phyloP scores from a whole-genome alignment of 345 rosid species.

The Boechera stricta region DNA sequence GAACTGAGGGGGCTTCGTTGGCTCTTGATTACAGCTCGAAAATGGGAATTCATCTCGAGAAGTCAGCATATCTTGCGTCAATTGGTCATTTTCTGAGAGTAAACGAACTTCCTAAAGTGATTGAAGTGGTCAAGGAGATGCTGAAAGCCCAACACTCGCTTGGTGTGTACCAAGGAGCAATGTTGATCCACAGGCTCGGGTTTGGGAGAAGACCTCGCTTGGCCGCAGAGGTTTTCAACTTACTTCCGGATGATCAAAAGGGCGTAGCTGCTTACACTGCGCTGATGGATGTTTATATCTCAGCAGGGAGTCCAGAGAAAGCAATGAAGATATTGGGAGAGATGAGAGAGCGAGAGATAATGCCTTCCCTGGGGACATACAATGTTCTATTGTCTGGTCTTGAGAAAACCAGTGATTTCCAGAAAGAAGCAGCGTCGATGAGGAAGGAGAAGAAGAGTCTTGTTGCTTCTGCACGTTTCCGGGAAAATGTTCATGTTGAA shows the following conservation, averaged over 20 bases:
- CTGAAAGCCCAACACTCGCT: conserved; percentile 58
- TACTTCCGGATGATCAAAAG: conserved; percentile 63
- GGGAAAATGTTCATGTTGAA: conserved; percentile 45
- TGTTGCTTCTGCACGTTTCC: conserved; percentile 43
- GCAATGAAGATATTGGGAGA: conserved; percentile 63
- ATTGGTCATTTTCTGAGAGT: conserved; percentile 62
- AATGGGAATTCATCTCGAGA: conserved; percentile 58
- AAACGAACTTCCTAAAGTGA: conserved; percentile 50
- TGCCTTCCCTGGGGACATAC: conserved; percentile 72
- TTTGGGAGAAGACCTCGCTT: conserved; percentile 67
- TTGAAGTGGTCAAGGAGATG: conserved; percentile 61
- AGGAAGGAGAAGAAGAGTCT: conserved; percentile 69
- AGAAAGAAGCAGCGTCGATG: conserved; percentile 50
- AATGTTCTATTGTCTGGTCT: conserved; percentile 72
- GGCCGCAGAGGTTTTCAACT: conserved; percentile 67
- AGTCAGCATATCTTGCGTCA: conserved; percentile 61
- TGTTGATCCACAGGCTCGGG: conserved; percentile 73
- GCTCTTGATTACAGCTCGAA: conserved; percentile 65
- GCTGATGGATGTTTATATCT: conserved; percentile 64
- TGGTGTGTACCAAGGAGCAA: conserved; percentile 65
- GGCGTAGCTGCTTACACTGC: conserved; percentile 76
- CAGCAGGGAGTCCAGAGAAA: conserved; percentile 77
- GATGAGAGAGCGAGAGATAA: conserved; percentile 60
- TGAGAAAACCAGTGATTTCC: conserved; percentile 57
- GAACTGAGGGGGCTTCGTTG: conserved; percentile 63